phyloP scores from a whole-genome alignment of 129 eudicot species.

The Helianthus annuus region DNA sequence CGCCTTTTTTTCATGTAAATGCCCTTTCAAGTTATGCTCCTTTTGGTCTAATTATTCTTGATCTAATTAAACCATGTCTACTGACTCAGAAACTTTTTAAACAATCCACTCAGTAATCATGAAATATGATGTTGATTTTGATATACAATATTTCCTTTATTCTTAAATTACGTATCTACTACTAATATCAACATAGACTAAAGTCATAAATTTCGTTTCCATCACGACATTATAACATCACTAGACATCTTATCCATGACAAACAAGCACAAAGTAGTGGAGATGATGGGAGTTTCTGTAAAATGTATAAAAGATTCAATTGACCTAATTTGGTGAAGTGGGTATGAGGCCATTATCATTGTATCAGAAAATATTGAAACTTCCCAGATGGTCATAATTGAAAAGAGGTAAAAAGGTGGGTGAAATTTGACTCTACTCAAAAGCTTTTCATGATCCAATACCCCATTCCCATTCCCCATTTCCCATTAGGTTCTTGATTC shows the following conservation, averaged over 20 bases:
- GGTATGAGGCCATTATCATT: constrained; percentile 42
- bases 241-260: constrained; percentile 15
- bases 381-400: constrained; percentile 33
- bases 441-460: constrained; percentile 41
- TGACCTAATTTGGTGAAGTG: constrained; percentile 33
- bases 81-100: neutral
- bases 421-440: constrained; percentile 39
- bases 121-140: neutral
- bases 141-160: neutral
- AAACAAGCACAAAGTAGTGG: constrained; percentile 18
- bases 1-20: neutral
- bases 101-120: neutral
- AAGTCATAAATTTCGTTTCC: neutral
- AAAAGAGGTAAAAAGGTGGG: constrained; percentile 34
- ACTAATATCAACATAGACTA: neutral
- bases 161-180: neutral
- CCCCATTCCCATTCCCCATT: constrained; percentile 11
- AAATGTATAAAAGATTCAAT: constrained; percentile 10
- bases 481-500: constrained; percentile 30
- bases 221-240: neutral
- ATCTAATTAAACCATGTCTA: neutral
- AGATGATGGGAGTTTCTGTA: neutral
- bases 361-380: constrained; percentile 25
- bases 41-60: neutral
- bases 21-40: constrained; percentile 15